phyloP scores from a whole-genome alignment of 768 basidiomycete genomes.

The Butyriboletus loyo region DNA sequence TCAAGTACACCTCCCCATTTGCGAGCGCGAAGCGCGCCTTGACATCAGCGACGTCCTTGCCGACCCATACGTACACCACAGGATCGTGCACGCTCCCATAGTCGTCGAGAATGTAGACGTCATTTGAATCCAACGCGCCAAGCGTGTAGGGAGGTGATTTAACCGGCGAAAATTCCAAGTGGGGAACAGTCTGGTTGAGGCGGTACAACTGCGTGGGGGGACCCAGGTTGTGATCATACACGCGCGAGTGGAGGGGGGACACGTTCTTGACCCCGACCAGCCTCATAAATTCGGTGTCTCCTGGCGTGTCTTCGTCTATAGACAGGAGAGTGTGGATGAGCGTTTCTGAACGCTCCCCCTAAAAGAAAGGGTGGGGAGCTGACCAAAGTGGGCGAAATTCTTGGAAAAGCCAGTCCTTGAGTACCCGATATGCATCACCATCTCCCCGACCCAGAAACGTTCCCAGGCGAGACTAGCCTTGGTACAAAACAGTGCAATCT shows the following conservation, averaged over 20 bases:
- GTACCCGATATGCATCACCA: slow-evolving; percentile 45
- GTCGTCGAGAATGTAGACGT: slow-evolving; percentile 52
- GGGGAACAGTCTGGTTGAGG: slow-evolving; percentile 46
- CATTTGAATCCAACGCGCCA: slow-evolving; percentile 42
- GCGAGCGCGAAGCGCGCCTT: slow-evolving; percentile 51
- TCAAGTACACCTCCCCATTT: slow-evolving; percentile 52
- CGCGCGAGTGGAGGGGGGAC: slow-evolving; percentile 11
- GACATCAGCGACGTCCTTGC: slow-evolving; percentile 41
- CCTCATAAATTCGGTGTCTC: slow-evolving; percentile 45
- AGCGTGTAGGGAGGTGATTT: slow-evolving; percentile 13
- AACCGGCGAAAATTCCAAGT: slow-evolving; percentile 37
- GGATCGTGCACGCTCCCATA: slow-evolving; percentile 32
- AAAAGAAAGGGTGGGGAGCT: slow-evolving; percentile 10
- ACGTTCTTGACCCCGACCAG: slow-evolving; percentile 40
- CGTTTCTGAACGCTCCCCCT: background rate
- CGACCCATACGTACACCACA: slow-evolving; percentile 59
- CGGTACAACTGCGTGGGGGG: slow-evolving; percentile 34
- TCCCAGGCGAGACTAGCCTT: slow-evolving; percentile 50
- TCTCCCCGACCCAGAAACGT: slow-evolving; percentile 60
- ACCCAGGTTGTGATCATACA: slow-evolving; percentile 2
- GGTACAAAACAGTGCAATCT: slow-evolving; percentile 58
- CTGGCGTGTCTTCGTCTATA: slow-evolving; percentile 51
- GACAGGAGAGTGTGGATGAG: background rate
- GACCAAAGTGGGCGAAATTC: slow-evolving; percentile 50
- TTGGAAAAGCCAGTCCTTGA: slow-evolving; percentile 38